Conservation (phyloP, 371 early-diverging fungal species). For the Lichtheimia ramosa region DNA sequence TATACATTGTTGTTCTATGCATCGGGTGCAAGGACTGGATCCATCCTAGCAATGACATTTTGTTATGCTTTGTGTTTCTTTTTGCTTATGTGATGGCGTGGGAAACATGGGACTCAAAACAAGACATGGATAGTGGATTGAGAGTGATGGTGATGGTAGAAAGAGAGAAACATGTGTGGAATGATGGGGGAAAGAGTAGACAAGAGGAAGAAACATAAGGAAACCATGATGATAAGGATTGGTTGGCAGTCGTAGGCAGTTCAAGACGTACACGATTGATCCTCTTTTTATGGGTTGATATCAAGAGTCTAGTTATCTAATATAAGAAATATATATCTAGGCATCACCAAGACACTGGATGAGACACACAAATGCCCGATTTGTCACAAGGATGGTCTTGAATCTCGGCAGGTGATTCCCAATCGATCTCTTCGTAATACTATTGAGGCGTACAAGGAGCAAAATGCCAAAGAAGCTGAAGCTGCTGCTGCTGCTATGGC, state of each 20-base stretch:
- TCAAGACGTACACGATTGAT: not conserved
- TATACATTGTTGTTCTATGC: not conserved
- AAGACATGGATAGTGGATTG: too few relatives aligned
- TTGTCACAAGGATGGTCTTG: conserved; percentile 33
- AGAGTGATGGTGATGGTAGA: too few relatives aligned
- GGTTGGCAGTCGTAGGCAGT: conserved; percentile 1
- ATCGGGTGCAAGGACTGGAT: not conserved
- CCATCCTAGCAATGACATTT: not conserved
- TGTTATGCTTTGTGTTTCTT: too few relatives aligned
- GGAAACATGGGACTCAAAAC: too few relatives aligned
- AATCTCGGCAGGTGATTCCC: conserved; percentile 29
- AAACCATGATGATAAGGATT: not conserved
- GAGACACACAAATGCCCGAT: conserved; percentile 33
- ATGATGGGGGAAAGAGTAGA: not conserved
- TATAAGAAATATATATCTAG: conserved; percentile 14
- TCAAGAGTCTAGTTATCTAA: too few relatives aligned
- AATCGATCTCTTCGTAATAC: conserved; percentile 36
- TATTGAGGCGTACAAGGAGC: conserved; percentile 29
- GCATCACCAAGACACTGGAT: conserved; percentile 30
- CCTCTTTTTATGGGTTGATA: too few relatives aligned
- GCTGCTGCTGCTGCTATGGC: conserved; percentile 20
- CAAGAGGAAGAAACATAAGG: not conserved
- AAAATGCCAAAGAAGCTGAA: conserved; percentile 20
- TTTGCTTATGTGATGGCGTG: too few relatives aligned
- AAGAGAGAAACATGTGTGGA: not conserved